phyloP scores from a whole-genome alignment of 176 grass and related monocot genomes.

The Carex cristatella region DNA sequence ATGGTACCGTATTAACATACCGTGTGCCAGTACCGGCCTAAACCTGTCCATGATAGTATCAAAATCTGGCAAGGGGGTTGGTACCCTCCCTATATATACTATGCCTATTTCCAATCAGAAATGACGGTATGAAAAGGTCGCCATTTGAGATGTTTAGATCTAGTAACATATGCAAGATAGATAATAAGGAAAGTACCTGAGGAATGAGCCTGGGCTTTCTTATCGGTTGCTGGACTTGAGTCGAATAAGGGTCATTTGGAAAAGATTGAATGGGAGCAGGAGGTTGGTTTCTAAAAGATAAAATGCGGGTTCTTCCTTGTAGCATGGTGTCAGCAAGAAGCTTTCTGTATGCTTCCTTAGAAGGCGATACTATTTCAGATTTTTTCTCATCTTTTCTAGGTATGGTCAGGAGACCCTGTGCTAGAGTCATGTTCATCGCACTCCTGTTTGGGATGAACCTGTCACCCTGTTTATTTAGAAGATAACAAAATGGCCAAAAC shows the following conservation, averaged over 20 bases:
- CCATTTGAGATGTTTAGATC: not conserved
- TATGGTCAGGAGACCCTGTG: slow-evolving; percentile 34
- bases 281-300: slow-evolving; percentile 34
- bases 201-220: slow-evolving; percentile 32
- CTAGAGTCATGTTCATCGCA: slow-evolving; percentile 42
- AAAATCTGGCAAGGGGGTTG: slow-evolving; percentile 11
- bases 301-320: slow-evolving; percentile 35
- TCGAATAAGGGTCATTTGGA: not conserved
- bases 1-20: not conserved
- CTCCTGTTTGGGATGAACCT: slow-evolving; percentile 58
- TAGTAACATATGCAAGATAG: not conserved
- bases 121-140: not conserved
- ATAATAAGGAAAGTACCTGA: slow-evolving; percentile 22
- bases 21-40: not conserved
- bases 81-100: slow-evolving; percentile 33
- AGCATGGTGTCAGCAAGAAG: slow-evolving; percentile 39
- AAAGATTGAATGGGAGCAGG: not conserved
- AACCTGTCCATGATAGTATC: not conserved
- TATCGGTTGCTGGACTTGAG: slow-evolving; percentile 1
- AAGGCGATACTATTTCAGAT: slow-evolving; percentile 2
- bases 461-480: slow-evolving; percentile 33
- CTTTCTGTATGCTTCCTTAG: slow-evolving; percentile 38
- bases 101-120: not conserved
- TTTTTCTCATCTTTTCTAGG: slow-evolving; percentile 34
- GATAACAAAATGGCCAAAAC: not conserved